A percentile compares a stretch with the other conserved stretches of the same genome.
Conservation (phyloP, 2,329 filamentous ascomycete genomes). For the Fragosphaeria purpurea region DNA sequence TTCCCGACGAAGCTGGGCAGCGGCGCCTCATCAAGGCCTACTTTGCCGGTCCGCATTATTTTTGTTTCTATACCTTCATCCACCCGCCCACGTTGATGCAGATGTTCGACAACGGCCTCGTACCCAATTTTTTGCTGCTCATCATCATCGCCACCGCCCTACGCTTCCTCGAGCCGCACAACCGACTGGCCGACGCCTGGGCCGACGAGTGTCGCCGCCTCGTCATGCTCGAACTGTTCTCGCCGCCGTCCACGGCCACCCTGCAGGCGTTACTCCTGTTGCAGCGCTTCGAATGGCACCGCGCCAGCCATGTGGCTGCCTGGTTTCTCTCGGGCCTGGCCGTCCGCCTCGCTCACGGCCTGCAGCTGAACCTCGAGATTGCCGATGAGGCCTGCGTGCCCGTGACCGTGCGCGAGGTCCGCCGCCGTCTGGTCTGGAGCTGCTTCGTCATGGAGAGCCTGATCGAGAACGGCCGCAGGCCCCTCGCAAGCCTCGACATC, state of each 20-base stretch:
- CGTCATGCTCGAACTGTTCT: conserved; percentile 3
- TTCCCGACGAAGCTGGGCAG: background rate
- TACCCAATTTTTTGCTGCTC: conserved; percentile 1
- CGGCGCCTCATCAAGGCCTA: conserved; percentile 2
- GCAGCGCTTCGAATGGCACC: conserved; percentile 7
- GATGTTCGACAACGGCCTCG: conserved; percentile 2
- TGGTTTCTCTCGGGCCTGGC: conserved; percentile 4
- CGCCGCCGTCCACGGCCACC: conserved; percentile 4
- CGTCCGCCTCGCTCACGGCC: conserved; percentile 3
- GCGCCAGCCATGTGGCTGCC: conserved; percentile 1
- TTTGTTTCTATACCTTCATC: conserved; percentile 6
- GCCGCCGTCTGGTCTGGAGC: conserved; percentile 3
- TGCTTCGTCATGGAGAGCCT: conserved; percentile 7
- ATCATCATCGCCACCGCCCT: conserved; percentile 1
- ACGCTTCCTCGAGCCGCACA: conserved; percentile 1
- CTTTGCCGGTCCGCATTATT: conserved; percentile 5
- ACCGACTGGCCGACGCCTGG: conserved; percentile 1
- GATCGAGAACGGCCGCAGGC: conserved; percentile 2
- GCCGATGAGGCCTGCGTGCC: background rate
- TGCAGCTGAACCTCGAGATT: conserved; percentile 7
- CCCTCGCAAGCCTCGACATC: background rate
- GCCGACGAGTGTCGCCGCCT: conserved; percentile 3
- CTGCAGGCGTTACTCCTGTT: conserved; percentile 1
- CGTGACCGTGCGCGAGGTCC: background rate
- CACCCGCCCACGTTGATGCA: conserved; percentile 4